phyloP scores from a whole-genome alignment of 2,329 filamentous ascomycete genomes.

The Colletotrichum sp. region DNA sequence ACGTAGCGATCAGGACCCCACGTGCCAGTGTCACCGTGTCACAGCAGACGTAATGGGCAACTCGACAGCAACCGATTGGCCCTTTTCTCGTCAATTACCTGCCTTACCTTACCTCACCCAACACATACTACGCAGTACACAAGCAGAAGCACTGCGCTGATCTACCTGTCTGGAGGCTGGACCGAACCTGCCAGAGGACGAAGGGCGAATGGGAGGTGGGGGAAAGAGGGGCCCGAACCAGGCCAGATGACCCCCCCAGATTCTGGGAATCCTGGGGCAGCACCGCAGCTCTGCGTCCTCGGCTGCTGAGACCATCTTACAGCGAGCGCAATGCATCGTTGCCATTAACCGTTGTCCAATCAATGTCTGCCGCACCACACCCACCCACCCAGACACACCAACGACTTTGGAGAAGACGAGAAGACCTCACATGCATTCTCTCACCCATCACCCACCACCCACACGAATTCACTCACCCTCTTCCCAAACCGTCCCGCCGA shows the following conservation, averaged over 20 bases:
- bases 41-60: slow-evolving; percentile 4
- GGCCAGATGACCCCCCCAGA: slow-evolving; percentile 8
- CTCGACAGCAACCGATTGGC: not conserved
- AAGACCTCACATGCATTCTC: not conserved
- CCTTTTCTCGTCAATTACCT: not conserved
- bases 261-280: slow-evolving; percentile 8
- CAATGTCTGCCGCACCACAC: not conserved
- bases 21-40: slow-evolving; percentile 2
- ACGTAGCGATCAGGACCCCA: not conserved
- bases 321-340: not conserved
- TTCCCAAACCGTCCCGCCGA: not conserved
- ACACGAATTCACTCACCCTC: not conserved
- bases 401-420: not conserved
- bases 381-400: not conserved
- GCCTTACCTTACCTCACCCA: not conserved
- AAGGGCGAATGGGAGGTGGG: not conserved
- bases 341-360: not conserved
- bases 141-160: not conserved
- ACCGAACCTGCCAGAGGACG: not conserved
- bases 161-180: not conserved
- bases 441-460: not conserved
- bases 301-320: not conserved
- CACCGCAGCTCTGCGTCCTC: not conserved
- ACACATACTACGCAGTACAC: not conserved
- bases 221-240: not conserved